phyloP scores from a whole-genome alignment of 2,329 filamentous ascomycete genomes.

The Botrytis fragariae region DNA sequence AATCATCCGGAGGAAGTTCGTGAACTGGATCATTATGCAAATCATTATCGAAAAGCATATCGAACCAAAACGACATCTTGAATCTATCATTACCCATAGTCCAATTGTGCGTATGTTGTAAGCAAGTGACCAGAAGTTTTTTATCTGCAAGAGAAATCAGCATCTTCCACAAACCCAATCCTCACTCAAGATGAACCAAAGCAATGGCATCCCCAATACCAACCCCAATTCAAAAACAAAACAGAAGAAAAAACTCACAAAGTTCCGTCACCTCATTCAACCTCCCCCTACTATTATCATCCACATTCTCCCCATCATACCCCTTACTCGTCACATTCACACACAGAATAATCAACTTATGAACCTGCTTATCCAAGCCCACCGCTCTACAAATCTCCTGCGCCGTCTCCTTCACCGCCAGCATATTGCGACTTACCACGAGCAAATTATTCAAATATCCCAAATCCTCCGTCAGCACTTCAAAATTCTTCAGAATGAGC shows the following conservation, averaged over 20 bases:
- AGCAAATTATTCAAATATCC: conserved; percentile 64
- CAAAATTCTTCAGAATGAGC: conserved; percentile 62
- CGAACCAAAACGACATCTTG: conserved; percentile 68
- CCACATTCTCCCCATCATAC: conserved; percentile 60
- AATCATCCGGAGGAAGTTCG: conserved; percentile 48
- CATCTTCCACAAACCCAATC: neutral
- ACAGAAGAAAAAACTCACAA: conserved; percentile 45
- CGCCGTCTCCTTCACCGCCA: conserved; percentile 63
- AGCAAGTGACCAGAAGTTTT: conserved; percentile 61
- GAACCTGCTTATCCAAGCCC: conserved; percentile 64
- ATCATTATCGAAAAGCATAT: conserved; percentile 61
- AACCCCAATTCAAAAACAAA: neutral
- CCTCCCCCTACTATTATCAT: conserved; percentile 55
- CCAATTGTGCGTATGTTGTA: conserved; percentile 69
- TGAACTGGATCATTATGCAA: conserved; percentile 51
- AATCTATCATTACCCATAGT: conserved; percentile 66
- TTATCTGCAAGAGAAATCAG: conserved; percentile 49
- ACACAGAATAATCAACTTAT: conserved; percentile 63
- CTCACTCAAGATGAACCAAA: neutral
- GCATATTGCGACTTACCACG: conserved; percentile 63
- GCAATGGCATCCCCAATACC: neutral
- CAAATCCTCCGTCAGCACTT: conserved; percentile 58
- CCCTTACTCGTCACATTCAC: conserved; percentile 67
- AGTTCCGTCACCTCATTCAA: conserved; percentile 63
- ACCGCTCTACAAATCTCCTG: conserved; percentile 65